phyloP scores from a whole-genome alignment of 2,329 filamentous ascomycete species.

The Ploettnerulaceae sp. region DNA sequence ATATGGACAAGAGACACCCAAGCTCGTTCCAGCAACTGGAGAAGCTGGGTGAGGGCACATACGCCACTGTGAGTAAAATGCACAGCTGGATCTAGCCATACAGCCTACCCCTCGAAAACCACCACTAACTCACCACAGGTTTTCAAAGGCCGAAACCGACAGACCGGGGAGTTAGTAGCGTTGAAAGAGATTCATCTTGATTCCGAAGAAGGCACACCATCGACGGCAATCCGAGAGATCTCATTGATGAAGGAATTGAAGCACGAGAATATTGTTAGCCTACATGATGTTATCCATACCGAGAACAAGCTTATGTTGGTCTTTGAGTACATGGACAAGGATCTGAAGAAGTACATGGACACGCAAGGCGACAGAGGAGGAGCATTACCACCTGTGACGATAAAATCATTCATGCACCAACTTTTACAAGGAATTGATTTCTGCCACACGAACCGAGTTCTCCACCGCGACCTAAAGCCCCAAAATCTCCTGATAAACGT shows the following conservation, averaged over 20 bases:
- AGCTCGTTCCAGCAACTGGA: slow-evolving; percentile 96
- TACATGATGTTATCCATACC: slow-evolving; percentile 98
- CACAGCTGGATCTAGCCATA: not conserved
- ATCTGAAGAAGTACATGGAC: slow-evolving; percentile 99
- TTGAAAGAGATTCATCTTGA: slow-evolving; percentile 99
- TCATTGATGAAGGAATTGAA: slow-evolving; percentile 99
- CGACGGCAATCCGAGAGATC: slow-evolving; percentile 96
- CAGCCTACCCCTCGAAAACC: slow-evolving; percentile 1
- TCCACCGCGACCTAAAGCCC: slow-evolving; percentile 93
- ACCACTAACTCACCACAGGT: slow-evolving; percentile 53
- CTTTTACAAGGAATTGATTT: slow-evolving; percentile 93
- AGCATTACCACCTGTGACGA: slow-evolving; percentile 79
- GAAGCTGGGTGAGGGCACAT: slow-evolving; percentile 97
- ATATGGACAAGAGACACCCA: slow-evolving; percentile 89
- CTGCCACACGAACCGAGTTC: slow-evolving; percentile 93
- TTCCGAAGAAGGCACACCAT: slow-evolving; percentile 95
- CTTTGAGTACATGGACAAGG: slow-evolving; percentile 98
- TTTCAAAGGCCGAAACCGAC: slow-evolving; percentile 95
- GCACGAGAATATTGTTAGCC: slow-evolving; percentile 94
- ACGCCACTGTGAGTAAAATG: slow-evolving; percentile 72
- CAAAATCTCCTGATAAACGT: slow-evolving; percentile 95
- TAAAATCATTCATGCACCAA: slow-evolving; percentile 99
- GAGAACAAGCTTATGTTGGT: slow-evolving; percentile 99
- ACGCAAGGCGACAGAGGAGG: slow-evolving; percentile 84
- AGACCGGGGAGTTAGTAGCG: slow-evolving; percentile 93